Evolutionary conservation across 1,139 yeast genomes (phyloP).

Genomic region (Casaregolazyma lundiana): DNA sequence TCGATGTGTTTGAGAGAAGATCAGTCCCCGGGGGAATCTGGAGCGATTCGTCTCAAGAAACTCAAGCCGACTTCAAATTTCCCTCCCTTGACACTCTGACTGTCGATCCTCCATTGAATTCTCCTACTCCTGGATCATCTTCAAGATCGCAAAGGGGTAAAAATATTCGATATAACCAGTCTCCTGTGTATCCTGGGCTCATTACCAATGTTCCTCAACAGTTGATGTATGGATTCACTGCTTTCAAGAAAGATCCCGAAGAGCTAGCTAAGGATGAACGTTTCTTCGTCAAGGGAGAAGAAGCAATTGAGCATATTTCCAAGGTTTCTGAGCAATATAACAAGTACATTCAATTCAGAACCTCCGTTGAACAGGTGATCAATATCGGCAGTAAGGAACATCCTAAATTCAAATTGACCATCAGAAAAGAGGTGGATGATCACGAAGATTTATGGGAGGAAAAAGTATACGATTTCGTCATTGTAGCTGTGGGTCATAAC

Average conservation of each 20-base stretch:
- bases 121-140: constrained; percentile 9
- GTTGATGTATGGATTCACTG: constrained; percentile 44
- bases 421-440: constrained; percentile 8
- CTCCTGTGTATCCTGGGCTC: constrained; percentile 46
- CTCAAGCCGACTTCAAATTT: constrained; percentile 4
- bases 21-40: constrained; percentile 50
- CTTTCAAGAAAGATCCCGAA: constrained; percentile 33
- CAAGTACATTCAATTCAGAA: constrained; percentile 39
- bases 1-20: constrained; percentile 51
- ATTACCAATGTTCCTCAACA: constrained; percentile 60
- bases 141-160: background rate
- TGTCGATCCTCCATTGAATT: constrained; percentile 23
- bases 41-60: constrained; percentile 25
- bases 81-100: constrained; percentile 16
- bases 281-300: constrained; percentile 35
- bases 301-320: constrained; percentile 45
- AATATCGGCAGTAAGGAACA: constrained; percentile 35
- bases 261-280: constrained; percentile 14
- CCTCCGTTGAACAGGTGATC: constrained; percentile 37
- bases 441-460: constrained; percentile 14
- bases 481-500: constrained; percentile 57
- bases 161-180: constrained; percentile 21
- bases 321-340: constrained; percentile 48
- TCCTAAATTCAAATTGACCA: constrained; percentile 21
- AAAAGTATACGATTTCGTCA: constrained; percentile 46